phyloP scores from a whole-genome alignment of 768 basidiomycete genomes.

The Amanita exitialis region DNA sequence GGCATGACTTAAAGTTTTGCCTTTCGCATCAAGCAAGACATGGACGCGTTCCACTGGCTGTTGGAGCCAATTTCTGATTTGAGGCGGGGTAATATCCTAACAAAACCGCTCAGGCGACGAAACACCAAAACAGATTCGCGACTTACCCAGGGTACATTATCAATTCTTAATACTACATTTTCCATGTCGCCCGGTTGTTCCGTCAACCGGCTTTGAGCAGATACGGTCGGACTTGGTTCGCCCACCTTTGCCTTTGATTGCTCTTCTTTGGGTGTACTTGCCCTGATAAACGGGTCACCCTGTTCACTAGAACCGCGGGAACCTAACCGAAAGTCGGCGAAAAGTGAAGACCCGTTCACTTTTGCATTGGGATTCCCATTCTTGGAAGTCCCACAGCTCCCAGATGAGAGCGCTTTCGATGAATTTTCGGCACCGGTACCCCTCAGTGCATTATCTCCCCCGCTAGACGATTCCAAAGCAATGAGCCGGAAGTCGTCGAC shows the following conservation, averaged over 20 bases:
- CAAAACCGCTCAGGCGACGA: background rate
- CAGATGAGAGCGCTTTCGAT: background rate
- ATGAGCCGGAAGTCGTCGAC: slow-evolving; percentile 62
- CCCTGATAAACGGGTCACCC: slow-evolving; percentile 17
- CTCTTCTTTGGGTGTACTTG: slow-evolving; percentile 34
- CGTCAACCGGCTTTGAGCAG: slow-evolving; percentile 2
- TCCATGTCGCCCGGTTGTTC: slow-evolving; percentile 16
- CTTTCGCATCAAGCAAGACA: slow-evolving; percentile 70
- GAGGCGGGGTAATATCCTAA: slow-evolving; percentile 78
- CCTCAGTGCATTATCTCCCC: background rate
- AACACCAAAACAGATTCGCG: background rate
- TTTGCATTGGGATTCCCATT: background rate
- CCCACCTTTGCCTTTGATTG: slow-evolving; percentile 11
- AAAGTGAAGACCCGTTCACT: slow-evolving; percentile 11
- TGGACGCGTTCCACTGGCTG: slow-evolving; percentile 65
- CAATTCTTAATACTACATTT: slow-evolving; percentile 65
- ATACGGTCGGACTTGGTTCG: slow-evolving; percentile 2
- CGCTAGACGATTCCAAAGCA: background rate
- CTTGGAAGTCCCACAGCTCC: background rate
- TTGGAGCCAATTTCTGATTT: slow-evolving; percentile 58
- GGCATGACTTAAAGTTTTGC: slow-evolving; percentile 80
- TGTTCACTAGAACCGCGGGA: slow-evolving; percentile 1
- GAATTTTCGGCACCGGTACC: background rate
- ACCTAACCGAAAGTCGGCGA: slow-evolving; percentile 32
- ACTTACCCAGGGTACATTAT: slow-evolving; percentile 83